Evolutionary conservation across 768 basidiomycete genomes (phyloP), one percentile per base, ranked within the genome.

Genomic region (Kwoniella shandongensis): DNA sequence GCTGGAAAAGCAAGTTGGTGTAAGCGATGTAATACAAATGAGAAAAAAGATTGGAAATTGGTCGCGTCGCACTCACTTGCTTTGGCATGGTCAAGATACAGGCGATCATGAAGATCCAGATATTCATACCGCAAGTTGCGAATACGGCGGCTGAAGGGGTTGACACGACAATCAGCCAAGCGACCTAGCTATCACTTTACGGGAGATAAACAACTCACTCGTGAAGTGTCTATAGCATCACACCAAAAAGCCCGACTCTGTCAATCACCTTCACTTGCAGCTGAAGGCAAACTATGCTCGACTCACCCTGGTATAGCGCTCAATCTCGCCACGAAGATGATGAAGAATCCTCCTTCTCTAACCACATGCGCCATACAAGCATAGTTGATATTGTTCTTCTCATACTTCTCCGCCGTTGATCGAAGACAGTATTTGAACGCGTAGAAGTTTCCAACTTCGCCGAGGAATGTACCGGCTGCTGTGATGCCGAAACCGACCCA

Each of bases 1-100:
- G 86, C 74, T 96, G 32, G n/a, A 23, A 22, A 13, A 32, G 13
- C 6, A 13, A 32, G 6, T 6, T 13, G 13, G 32, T 32, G 40
- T 18, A 6, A 42, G 40, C 40, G 8, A 42, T 32, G n/a, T n/a
- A n/a, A n/a, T n/a, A n/a, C n/a, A n/a, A n/a, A n/a, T n/a, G n/a
- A 8, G 8, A 42, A 42, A 42, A 17, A n/a, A 42, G 8, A 7
- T 6, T 6, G 6, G 40, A 6, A 27, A 49, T 30, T 45, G 41
- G 23, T 6, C 15, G 35, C 20, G 49, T 20, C 13, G n/a, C 35
- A 59, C 72, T 51, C 27, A 74, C 75, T 60, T 74, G 74, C 53
- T 78, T 78, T 0, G 77, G 77, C 35, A 74, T 12, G 20, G 69
- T 73, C 44, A 75, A 41, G 10, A 72, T 61, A 23, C 63, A 60